Conservation (phyloP, 345 rosid genomes). For the Lagerstroemia speciosa region DNA sequence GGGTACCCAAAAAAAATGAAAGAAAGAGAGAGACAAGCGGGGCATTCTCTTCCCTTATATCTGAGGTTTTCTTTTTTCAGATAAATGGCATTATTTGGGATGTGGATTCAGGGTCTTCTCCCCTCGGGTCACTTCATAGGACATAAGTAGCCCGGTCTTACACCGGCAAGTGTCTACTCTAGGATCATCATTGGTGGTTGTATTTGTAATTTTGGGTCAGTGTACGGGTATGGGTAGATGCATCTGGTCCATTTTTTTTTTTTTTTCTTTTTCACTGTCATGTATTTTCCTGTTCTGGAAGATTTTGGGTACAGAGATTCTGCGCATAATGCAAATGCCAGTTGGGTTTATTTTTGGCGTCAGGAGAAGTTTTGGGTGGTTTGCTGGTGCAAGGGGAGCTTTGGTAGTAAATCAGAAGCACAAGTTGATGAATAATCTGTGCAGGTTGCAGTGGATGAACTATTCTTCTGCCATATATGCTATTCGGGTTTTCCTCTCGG, state of each 20-base stretch:
- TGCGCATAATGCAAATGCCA: no score
- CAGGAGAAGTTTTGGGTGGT: no score
- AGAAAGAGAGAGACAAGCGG: neutral
- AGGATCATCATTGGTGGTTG: neutral
- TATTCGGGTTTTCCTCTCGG: no score
- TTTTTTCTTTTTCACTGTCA: no score
- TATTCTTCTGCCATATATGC: no score
- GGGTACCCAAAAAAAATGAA: no score
- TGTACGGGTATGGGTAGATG: neutral
- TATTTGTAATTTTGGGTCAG: neutral
- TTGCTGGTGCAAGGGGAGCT: no score
- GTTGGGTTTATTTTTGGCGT: no score
- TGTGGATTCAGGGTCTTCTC: slow-evolving; percentile 1
- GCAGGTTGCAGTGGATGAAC: no score
- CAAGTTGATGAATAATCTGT: no score
- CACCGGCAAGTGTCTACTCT: neutral
- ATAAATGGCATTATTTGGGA: neutral
- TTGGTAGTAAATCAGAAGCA: no score
- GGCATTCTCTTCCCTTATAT: neutral
- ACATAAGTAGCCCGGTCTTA: neutral
- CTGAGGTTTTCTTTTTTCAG: neutral
- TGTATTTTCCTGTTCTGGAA: neutral
- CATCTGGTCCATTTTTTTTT: neutral
- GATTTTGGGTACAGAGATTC: no score
- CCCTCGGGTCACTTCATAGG: neutral